Base-by-base conservation (phyloP, 345 rosid genomes). In the Lumnitzera littorea region DNA sequence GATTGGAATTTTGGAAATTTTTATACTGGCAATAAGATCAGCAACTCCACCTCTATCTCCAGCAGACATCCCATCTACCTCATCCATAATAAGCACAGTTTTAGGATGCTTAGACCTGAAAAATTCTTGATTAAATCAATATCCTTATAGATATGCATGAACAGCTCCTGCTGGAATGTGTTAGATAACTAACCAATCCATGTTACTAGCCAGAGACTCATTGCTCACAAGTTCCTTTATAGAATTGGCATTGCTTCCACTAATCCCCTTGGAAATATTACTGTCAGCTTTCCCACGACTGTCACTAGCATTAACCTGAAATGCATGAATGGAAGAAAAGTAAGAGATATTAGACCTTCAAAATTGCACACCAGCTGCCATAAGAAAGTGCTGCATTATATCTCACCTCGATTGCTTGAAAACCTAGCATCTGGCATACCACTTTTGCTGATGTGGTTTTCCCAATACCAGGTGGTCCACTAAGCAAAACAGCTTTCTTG, bases 51-150 rank as follows among this genome's bases (percentile, higher is more conserved):
- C 97, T 78, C 99, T 82, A 74, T 94, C 99, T 53, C 99, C 99
- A 55, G 99, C 99, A 60, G 99, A 94, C 99, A 94, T 94, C 55
- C 99, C 99, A 86, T 94, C 97, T 36, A 90, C 97, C 85, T 94
- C 99, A 69, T 94, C 99, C 99, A 94, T 94, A 66, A 94, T 86
- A 53, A 94, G 81, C 70, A 90, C 99, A 54, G 91, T 74, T 63
- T 88, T 94, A 17, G 77, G 81, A 70, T 73, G 83, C 73, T 84
- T 87, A 53, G 84, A 77, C 74, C 99, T 94, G 75, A 29, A 74
- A 72, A 71, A 59, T 63, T 60, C 56, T 51, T 31, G 43, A 15
- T 27, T 41, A 55, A 17, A 23, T 43, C 15, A 52, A 9, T 55
- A 51, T 16, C 51, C 50, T 17, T 20, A 12, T 54, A 1, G 8